Percentiles rank a stretch among this genome's conserved stretches.
Evolutionary conservation across 768 basidiomycete genomes (phyloP).

Genomic region (Chalciporus pseudorubinellus): DNA sequence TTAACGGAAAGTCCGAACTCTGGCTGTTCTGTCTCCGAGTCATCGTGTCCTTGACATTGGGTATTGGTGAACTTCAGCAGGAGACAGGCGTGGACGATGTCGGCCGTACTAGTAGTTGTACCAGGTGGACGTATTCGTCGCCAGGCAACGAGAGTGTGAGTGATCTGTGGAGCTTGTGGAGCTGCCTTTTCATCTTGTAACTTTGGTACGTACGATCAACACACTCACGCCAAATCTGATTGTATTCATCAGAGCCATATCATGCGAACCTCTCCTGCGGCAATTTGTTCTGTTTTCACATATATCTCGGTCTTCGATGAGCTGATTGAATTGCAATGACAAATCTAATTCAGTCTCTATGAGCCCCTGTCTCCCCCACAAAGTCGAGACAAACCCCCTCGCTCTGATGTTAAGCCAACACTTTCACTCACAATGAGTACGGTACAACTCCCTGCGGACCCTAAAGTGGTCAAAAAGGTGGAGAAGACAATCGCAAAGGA

Average conservation of each 20-base stretch:
- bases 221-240: too few relatives aligned
- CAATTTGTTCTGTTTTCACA: too few relatives aligned
- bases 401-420: background rate
- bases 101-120: background rate
- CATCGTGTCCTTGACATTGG: constrained; percentile 11
- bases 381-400: background rate
- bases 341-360: constrained; percentile 3
- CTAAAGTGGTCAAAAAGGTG: constrained; percentile 35
- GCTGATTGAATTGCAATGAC: background rate
- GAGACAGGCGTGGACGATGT: constrained; percentile 9
- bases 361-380: constrained; percentile 6
- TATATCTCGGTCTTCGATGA: too few relatives aligned
- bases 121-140: constrained; percentile 8
- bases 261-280: too few relatives aligned
- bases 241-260: too few relatives aligned
- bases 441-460: constrained; percentile 12
- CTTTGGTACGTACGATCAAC: too few relatives aligned
- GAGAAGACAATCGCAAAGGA: constrained; percentile 50
- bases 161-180: constrained; percentile 14
- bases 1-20: constrained; percentile 12
- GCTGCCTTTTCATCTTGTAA: constrained; percentile 11
- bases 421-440: constrained; percentile 20
- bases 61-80: constrained; percentile 22
- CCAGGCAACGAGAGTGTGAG: constrained; percentile 7
- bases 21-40: constrained; percentile 15